Evolutionary conservation across 2,329 filamentous ascomycete species (phyloP), one percentile per base, ranked within the genome.

Genomic region (Ophiostoma pallidulum): DNA sequence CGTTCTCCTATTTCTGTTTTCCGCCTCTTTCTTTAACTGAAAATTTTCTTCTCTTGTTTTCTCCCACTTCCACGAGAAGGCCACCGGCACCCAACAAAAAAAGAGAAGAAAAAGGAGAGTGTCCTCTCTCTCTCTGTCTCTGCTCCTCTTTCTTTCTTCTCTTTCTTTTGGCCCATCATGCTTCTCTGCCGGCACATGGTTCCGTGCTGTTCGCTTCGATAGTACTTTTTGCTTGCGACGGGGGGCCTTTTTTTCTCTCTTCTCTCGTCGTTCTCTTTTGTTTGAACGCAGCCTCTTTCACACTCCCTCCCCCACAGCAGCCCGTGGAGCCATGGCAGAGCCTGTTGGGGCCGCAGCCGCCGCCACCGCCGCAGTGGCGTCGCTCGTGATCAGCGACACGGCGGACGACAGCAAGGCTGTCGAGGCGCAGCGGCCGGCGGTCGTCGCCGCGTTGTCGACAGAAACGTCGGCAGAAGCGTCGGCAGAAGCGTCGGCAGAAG

Each of bases 171-270:
- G 53, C 49, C 51, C 53, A 50, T 20, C 48, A 55, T 54, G 52
- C 41, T 45, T 22, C 31, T 40, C 19, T 51, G 51, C 16, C 48
- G 51, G 44, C 32, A 43, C 18, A 22, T 33, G 19, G 39, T 50
- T 42, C 26, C 32, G 16, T 52, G 46, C 47, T 40, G 41, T 45
- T 46, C 50, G 18, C 52, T 54, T 41, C 41, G 50, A 53, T 56
- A 51, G 48, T 42, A 41, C 29, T 16, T 19, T 38, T 19, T 38
- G 12, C 22, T 14, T 20, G 3, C 8, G 6, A 1, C 31, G 31
- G 37, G 24, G 22, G 22, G 32, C 18, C n/a, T 22, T 12, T 33
- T 19, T 29, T 38, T 16, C 33, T 6, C 38, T 20, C 13, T 32
- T 18, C n/a, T 43, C 24, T 19, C 28, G 36, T 35, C 35, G 31